These are phyloP conservation scores for Marsdenia floribunda DNA, from an alignment of 257 asterid genomes.

Conservation along the genomic window DNA sequence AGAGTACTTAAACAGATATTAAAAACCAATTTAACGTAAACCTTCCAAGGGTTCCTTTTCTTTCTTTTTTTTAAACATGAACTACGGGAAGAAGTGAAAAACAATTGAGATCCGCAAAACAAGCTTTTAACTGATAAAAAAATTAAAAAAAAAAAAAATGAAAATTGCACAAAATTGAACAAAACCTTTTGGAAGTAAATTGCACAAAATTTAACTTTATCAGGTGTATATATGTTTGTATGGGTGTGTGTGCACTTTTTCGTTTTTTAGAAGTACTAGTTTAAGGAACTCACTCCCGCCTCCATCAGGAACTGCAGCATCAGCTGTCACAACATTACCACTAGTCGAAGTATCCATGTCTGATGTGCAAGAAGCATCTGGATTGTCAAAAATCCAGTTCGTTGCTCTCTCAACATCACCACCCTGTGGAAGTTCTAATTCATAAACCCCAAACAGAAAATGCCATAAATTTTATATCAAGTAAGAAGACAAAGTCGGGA, in stretches of 20 bases:
- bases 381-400: conserved; percentile 81
- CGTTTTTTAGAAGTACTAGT: not conserved
- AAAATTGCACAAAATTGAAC: too few species aligned
- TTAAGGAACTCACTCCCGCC: conserved; percentile 70
- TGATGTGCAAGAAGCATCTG: conserved; percentile 42
- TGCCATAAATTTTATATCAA: not conserved
- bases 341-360: conserved; percentile 54
- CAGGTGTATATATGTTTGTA: not conserved
- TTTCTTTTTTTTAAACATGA: too few species aligned
- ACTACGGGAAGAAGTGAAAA: not conserved
- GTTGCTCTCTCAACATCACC: conserved; percentile 92
- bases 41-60: too few species aligned
- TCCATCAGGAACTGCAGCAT: conserved; percentile 77
- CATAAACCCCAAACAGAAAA: not conserved
- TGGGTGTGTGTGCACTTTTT: not conserved
- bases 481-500: not conserved
- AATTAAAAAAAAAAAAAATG: too few species aligned
- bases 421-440: conserved; percentile 41
- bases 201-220: not conserved
- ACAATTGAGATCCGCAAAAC: not conserved
- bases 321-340: conserved; percentile 40
- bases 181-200: not conserved
- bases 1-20: too few species aligned
- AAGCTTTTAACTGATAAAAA: too few species aligned
- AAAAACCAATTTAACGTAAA: too few species aligned